Evolutionary conservation across 2,329 filamentous ascomycete genomes (phyloP).

Genomic region (Spiromastix sp.): DNA sequence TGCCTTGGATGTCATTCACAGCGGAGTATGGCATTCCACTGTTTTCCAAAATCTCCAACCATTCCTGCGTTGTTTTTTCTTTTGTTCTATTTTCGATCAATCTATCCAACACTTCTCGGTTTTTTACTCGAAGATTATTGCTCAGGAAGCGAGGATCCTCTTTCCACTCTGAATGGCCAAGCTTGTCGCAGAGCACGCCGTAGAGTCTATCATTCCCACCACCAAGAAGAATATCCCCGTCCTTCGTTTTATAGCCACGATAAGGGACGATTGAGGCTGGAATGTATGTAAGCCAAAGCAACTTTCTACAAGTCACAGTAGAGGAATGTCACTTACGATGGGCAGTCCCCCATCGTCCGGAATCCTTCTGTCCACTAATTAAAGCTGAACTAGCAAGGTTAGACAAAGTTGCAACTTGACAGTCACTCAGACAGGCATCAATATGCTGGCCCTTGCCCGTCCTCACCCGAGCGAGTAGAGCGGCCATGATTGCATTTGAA

Average conservation of each 20-base stretch:
- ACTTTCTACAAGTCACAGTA: neutral
- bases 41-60: slow-evolving; percentile 80
- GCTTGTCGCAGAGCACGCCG: slow-evolving; percentile 47
- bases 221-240: slow-evolving; percentile 54
- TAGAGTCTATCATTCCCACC: slow-evolving; percentile 55
- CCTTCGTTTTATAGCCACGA: slow-evolving; percentile 60
- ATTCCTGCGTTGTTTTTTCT: slow-evolving; percentile 74
- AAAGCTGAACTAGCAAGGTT: slow-evolving; percentile 91
- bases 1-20: slow-evolving; percentile 82
- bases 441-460: slow-evolving; percentile 83
- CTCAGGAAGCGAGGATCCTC: slow-evolving; percentile 46
- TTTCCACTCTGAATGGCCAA: slow-evolving; percentile 50
- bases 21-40: slow-evolving; percentile 89
- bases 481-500: slow-evolving; percentile 90
- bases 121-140: slow-evolving; percentile 48
- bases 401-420: slow-evolving; percentile 85
- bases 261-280: slow-evolving; percentile 91
- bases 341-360: slow-evolving; percentile 88
- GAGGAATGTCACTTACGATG: slow-evolving; percentile 53
- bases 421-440: slow-evolving; percentile 84
- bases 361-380: slow-evolving; percentile 77
- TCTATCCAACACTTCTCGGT: slow-evolving; percentile 67
- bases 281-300: neutral
- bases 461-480: slow-evolving; percentile 62
- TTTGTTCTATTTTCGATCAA: slow-evolving; percentile 67